These are phyloP conservation scores for Aspergillus unguis DNA, from an alignment of 2,329 filamentous ascomycete genomes.

Conservation along the genomic window DNA sequence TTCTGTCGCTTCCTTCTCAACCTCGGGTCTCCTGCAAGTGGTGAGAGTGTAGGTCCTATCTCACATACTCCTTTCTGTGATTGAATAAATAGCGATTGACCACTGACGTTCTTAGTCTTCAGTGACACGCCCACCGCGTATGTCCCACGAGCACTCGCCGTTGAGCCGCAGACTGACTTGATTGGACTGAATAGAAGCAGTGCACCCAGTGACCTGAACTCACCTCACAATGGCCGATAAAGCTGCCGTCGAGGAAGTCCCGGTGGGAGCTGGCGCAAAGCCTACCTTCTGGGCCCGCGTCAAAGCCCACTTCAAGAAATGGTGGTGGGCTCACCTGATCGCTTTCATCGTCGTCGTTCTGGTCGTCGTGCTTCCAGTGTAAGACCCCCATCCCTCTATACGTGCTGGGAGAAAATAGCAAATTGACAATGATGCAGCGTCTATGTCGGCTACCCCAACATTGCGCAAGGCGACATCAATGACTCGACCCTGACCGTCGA, in stretches of 20 bases:
- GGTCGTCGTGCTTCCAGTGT: conserved; percentile 56
- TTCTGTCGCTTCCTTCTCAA: no score
- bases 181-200: neutral
- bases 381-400: conserved; percentile 30
- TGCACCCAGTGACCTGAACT: neutral
- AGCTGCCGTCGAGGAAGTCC: conserved; percentile 22
- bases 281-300: conserved; percentile 26
- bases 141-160: conserved; percentile 1
- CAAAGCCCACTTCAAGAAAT: conserved; percentile 40
- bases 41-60: no score
- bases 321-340: conserved; percentile 56
- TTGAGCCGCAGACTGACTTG: conserved; percentile 7
- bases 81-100: neutral
- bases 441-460: conserved; percentile 58
- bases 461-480: conserved; percentile 55
- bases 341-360: conserved; percentile 51
- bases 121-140: neutral
- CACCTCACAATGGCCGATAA: conserved; percentile 19
- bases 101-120: neutral
- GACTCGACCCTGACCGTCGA: conserved; percentile 51
- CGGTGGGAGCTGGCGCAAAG: conserved; percentile 13
- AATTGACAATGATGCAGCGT: conserved; percentile 39
- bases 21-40: no score
- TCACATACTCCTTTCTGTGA: neutral
- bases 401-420: neutral